Conservation (phyloP, 2,329 filamentous ascomycete species). For the Trichoderma cornu-damae region DNA sequence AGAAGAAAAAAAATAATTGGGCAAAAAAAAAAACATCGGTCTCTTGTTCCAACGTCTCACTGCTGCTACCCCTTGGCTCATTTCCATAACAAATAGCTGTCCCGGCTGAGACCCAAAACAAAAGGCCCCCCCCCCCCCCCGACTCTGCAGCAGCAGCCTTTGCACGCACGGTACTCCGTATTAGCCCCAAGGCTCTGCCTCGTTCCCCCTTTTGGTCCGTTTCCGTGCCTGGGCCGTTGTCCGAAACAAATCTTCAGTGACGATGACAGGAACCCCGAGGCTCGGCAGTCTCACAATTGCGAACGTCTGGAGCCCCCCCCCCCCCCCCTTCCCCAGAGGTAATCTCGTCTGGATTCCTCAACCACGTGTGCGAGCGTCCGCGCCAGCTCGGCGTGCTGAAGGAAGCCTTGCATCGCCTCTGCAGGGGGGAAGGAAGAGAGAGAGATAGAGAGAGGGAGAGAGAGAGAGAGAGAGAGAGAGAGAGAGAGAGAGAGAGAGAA, state of each 20-base stretch:
- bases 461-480: too few species aligned
- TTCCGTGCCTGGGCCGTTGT: neutral
- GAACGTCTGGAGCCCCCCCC: neutral
- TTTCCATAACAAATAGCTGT: neutral
- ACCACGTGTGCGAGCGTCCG: constrained; percentile 8
- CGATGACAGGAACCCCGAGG: too few species aligned
- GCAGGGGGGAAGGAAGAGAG: neutral
- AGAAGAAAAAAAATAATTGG: neutral
- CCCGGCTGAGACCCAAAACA: neutral
- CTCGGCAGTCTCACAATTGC: neutral
- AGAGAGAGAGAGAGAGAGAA: too few species aligned
- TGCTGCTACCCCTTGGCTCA: neutral
- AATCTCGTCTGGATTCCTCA: constrained; percentile 2
- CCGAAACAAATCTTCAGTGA: neutral
- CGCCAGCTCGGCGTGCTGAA: constrained; percentile 2
- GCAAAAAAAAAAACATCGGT: neutral
- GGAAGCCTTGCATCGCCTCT: constrained; percentile 5
- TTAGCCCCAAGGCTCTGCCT: neutral
- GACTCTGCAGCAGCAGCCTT: neutral
- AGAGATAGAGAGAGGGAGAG: neutral
- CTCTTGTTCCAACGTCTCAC: neutral
- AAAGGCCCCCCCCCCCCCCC: too few species aligned
- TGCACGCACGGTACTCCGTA: neutral
- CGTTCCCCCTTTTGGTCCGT: constrained; percentile 4
- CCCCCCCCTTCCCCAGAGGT: neutral